Base-by-base conservation (phyloP, 208 protist genomes). In the Acanthamoeba castellanii region DNA sequence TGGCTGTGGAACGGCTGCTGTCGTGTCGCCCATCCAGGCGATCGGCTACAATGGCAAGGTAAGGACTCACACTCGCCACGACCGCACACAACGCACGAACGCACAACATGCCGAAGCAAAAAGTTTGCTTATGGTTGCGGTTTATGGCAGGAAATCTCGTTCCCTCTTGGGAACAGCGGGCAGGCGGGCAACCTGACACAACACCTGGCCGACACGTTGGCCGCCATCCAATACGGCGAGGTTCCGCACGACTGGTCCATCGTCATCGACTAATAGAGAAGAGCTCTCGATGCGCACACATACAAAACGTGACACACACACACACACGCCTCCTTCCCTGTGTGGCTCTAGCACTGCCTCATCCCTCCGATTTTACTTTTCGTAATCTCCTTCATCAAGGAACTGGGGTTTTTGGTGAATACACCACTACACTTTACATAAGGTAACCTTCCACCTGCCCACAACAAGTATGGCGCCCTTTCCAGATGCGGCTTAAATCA, bases 1-100 rank as follows among this genome's bases (percentile, higher is more conserved):
- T 95, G 99, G 99, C 47, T 97, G 98, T 61, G 99, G 99, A 61
- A 99, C 99, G 11, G 99, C 99, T 14, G 98, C 98, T 30, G 98
- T 99, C 84, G 98, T 99, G 20, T 97, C 97, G 4, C 99, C 99
- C 55, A 97, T 99, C 50, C 96, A 97, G 8, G 45, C n/a, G 13
- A 98, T 99, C 61, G 27, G 93, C 30, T 99, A 98, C 96, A 94
- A 98, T 45, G 98, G 97, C 47, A 96, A 94, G 94, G 30, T 95
- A 95, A n/a, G 64, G 25, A 4, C 25, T 30, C 93, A 94, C 18
- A 91, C 96, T 50, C 76, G 95, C 34, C 34, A 95, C 32, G 20
- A 74, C 14, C 30, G 70, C 34, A 32, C n/a, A 34, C 25, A n/a
- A 14, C 9, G 6, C 52, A 27, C 50, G 0, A 14, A 20, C 52